A percentile compares a stretch with the other conserved stretches of the same genome.
Evolutionary conservation across 2,329 filamentous ascomycete species (phyloP).

Genomic region (Aspergillus sp.): DNA sequence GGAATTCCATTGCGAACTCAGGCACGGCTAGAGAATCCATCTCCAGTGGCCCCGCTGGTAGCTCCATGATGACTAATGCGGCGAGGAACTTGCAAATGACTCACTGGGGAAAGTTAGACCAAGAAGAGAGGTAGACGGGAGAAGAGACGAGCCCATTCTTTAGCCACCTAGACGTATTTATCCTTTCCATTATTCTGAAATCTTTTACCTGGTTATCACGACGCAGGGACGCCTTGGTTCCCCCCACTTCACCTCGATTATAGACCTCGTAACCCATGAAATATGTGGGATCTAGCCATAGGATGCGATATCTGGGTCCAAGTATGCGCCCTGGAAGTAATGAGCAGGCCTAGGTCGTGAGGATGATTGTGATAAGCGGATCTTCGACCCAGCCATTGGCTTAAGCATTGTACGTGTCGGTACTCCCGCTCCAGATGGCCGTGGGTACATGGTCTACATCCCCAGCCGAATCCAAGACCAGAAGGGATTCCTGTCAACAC

Average conservation of each 20-base stretch:
- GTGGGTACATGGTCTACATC: background rate
- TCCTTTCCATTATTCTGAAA: background rate
- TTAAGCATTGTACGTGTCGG: background rate
- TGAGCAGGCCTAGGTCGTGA: background rate
- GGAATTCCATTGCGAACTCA: background rate
- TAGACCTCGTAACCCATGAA: background rate
- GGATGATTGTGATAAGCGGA: background rate
- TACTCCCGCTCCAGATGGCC: background rate
- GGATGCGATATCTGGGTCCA: background rate
- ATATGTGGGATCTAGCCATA: background rate
- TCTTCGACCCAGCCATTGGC: background rate
- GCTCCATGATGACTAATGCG: background rate
- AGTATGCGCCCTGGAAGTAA: background rate
- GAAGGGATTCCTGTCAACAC: background rate
- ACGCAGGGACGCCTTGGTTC: background rate
- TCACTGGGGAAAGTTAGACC: background rate
- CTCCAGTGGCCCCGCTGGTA: background rate
- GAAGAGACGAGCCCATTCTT: background rate
- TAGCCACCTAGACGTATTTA: background rate
- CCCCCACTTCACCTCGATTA: background rate
- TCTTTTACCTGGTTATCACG: background rate
- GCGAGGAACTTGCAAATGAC: background rate
- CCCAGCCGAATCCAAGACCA: background rate
- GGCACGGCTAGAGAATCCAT: background rate
- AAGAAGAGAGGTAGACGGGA: background rate